Conservation (phyloP, 1,284 basidiomycete species). For the Tremellales sp. region DNA sequence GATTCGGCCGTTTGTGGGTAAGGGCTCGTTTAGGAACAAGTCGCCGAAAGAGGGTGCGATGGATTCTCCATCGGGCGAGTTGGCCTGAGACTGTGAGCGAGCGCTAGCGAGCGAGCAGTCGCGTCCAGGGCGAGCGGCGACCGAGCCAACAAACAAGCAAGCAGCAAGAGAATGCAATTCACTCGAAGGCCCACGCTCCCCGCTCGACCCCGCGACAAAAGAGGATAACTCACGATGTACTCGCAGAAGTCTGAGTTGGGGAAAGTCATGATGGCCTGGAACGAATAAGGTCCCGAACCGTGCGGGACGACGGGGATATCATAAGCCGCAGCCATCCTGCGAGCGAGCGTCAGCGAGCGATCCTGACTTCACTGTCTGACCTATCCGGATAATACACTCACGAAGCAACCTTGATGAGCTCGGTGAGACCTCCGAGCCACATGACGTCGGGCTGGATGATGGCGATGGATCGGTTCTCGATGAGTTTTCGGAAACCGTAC, state of each 20-base stretch:
- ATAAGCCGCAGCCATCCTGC: conserved; percentile 42
- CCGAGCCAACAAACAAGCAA: too few relatives aligned
- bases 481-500: conserved; percentile 56
- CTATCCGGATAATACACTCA: too few relatives aligned
- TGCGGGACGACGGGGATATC: conserved; percentile 57
- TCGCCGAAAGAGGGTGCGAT: conserved; percentile 55
- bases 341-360: not conserved
- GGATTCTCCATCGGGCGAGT: conserved; percentile 54
- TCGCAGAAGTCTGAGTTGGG: conserved; percentile 46
- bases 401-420: conserved; percentile 55
- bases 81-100: conserved; percentile 38
- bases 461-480: conserved; percentile 53
- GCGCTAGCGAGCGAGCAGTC: not conserved
- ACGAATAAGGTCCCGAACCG: conserved; percentile 50
- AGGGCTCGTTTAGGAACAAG: conserved; percentile 54
- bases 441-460: conserved; percentile 56
- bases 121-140: too few relatives aligned
- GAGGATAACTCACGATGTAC: conserved; percentile 45
- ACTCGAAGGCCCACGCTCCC: too few relatives aligned
- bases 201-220: too few relatives aligned
- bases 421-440: conserved; percentile 54
- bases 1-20: conserved; percentile 52
- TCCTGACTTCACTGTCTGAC: too few relatives aligned
- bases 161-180: too few relatives aligned
- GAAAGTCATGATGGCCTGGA: conserved; percentile 47